Conservation (phyloP, 73 alveolate genomes). For the Paramecium caudatum region DNA sequence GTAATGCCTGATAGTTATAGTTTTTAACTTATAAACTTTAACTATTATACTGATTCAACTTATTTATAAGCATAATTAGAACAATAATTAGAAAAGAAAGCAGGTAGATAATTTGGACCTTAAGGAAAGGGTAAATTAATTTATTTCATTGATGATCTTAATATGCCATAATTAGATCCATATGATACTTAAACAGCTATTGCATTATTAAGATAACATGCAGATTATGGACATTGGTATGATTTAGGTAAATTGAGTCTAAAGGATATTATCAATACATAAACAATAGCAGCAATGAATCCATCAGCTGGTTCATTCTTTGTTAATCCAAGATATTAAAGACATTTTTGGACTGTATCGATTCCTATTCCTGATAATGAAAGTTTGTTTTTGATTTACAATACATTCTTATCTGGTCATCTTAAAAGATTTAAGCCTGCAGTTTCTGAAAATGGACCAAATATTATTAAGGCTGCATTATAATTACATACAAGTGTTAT, state of each 20-base stretch:
- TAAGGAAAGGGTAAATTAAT: slow-evolving; percentile 99
- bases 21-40: slow-evolving; percentile 96
- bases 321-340: slow-evolving; percentile 99
- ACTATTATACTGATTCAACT: slow-evolving; percentile 99
- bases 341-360: slow-evolving; percentile 99
- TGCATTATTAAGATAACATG: slow-evolving; percentile 98
- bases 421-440: slow-evolving; percentile 95
- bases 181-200: slow-evolving; percentile 99
- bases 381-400: slow-evolving; percentile 98
- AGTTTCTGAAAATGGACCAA: slow-evolving; percentile 95
- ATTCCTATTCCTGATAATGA: slow-evolving; percentile 98
- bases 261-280: slow-evolving; percentile 99
- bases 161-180: slow-evolving; percentile 99
- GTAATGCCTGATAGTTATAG: slow-evolving; percentile 93
- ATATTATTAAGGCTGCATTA: slow-evolving; percentile 98
- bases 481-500: slow-evolving; percentile 97
- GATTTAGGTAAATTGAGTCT: slow-evolving; percentile 97
- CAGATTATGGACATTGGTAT: slow-evolving; percentile 99
- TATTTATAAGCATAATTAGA: slow-evolving; percentile 75
- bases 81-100: slow-evolving; percentile 85
- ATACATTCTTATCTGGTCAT: slow-evolving; percentile 99
- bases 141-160: slow-evolving; percentile 99
- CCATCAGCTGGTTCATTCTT: slow-evolving; percentile 99
- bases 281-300: slow-evolving; percentile 99
- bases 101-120: slow-evolving; percentile 99